phyloP scores from a whole-genome alignment of 2,329 filamentous ascomycete genomes.

The Sclerotinia nivalis region DNA sequence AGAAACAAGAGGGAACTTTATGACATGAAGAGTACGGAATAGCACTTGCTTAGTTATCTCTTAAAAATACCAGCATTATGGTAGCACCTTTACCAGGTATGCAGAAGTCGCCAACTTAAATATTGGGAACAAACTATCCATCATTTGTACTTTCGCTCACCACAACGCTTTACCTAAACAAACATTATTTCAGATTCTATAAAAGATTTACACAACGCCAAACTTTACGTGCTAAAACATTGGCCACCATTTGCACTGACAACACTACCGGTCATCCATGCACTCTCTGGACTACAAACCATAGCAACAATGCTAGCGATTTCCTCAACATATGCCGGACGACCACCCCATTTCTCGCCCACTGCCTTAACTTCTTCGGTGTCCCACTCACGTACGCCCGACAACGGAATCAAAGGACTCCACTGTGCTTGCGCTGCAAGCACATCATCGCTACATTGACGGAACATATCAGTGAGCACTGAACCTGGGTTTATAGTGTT shows the following conservation, averaged over 20 bases:
- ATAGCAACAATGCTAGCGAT: conserved; percentile 26
- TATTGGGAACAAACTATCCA: not conserved
- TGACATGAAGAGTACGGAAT: not conserved
- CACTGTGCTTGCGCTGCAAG: conserved; percentile 24
- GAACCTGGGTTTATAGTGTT: conserved; percentile 23
- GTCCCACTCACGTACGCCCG: conserved; percentile 25
- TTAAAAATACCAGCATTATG: too few relatives aligned
- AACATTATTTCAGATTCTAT: not conserved
- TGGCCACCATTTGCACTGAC: conserved; percentile 26
- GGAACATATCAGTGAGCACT: conserved; percentile 24
- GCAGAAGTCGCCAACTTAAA: not conserved
- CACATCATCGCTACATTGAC: conserved; percentile 26
- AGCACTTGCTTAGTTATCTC: not conserved
- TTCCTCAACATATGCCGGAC: conserved; percentile 25
- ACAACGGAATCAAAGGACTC: conserved; percentile 24
- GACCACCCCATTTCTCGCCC: conserved; percentile 23
- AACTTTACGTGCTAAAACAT: conserved; percentile 20
- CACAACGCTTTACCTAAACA: not conserved
- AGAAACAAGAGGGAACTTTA: not conserved
- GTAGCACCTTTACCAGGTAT: too few relatives aligned
- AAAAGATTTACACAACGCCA: not conserved
- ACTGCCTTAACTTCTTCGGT: conserved; percentile 23
- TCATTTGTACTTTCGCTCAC: not conserved
- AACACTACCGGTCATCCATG: conserved; percentile 25
- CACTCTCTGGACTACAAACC: conserved; percentile 25